A percentile compares a stretch with the other conserved stretches of the same genome.
These are phyloP conservation scores for Rhodotorula sp. DNA, from an alignment of 1,284 basidiomycete genomes.

Conservation along the genomic window DNA sequence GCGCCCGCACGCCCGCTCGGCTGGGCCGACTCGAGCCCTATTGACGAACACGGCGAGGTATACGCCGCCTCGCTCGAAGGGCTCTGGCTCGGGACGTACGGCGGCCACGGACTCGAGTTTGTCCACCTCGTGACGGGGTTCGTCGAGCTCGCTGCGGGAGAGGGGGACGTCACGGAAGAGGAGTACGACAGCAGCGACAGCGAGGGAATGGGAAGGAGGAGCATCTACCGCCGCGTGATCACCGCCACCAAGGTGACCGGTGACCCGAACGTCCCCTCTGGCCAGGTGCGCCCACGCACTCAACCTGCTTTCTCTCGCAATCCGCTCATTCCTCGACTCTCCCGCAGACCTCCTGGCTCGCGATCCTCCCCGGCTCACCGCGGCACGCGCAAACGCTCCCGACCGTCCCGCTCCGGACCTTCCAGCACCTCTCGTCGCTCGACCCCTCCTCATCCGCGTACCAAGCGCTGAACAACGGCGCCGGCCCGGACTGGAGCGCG, in stretches of 20 bases:
- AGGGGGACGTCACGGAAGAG: not conserved
- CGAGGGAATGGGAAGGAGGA: not conserved
- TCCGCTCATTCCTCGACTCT: not conserved
- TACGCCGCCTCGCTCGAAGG: slow-evolving; percentile 29
- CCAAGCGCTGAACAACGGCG: slow-evolving; percentile 1
- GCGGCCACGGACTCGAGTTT: slow-evolving; percentile 40
- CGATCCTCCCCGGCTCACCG: slow-evolving; percentile 6
- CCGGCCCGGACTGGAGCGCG: slow-evolving; percentile 19
- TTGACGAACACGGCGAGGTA: slow-evolving; percentile 18
- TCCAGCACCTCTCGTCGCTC: slow-evolving; percentile 9
- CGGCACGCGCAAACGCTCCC: slow-evolving; percentile 13
- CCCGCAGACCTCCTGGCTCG: slow-evolving; percentile 15
- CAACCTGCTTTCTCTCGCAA: not conserved
- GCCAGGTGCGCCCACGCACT: slow-evolving; percentile 17
- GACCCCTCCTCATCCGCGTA: slow-evolving; percentile 8
- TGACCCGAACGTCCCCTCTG: slow-evolving; percentile 40
- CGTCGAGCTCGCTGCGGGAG: slow-evolving; percentile 1
- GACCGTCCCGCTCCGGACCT: not conserved
- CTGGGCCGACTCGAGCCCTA: not conserved
- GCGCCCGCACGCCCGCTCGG: slow-evolving; percentile 15
- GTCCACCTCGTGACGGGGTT: slow-evolving; percentile 21
- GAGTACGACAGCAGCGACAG: slow-evolving; percentile 7
- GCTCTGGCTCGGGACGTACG: slow-evolving; percentile 41
- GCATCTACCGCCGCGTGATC: slow-evolving; percentile 7
- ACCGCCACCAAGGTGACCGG: slow-evolving; percentile 40